Percentiles rank a stretch among this genome's conserved stretches.
phyloP scores from a whole-genome alignment of 2,329 filamentous ascomycete genomes.

The Aspergillus sp. region DNA sequence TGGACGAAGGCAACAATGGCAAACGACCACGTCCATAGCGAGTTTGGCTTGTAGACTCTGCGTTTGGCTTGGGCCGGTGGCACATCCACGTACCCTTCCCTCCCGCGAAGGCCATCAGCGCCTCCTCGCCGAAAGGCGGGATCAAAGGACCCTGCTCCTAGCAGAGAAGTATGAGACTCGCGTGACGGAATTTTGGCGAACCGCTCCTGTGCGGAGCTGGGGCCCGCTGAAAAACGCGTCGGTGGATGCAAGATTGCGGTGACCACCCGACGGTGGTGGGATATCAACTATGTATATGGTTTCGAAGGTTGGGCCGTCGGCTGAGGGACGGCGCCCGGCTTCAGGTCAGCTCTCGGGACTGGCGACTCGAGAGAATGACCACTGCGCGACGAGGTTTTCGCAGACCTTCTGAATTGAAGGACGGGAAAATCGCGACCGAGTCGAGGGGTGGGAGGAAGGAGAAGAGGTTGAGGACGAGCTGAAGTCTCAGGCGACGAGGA shows the following conservation, averaged over 20 bases:
- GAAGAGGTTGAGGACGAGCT: no score
- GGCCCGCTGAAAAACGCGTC: conserved; percentile 14
- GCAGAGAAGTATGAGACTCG: conserved; percentile 49
- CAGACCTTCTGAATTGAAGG: conserved; percentile 5
- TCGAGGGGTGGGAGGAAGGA: background rate
- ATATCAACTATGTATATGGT: no score
- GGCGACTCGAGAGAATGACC: conserved; percentile 2
- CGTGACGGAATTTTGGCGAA: conserved; percentile 47
- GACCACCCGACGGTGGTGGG: conserved; percentile 21
- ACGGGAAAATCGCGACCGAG: background rate
- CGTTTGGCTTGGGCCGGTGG: conserved; percentile 22
- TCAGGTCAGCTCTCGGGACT: conserved; percentile 7
- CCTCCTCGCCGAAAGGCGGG: conserved; percentile 41
- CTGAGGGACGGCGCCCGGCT: conserved; percentile 2
- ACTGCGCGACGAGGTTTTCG: conserved; percentile 3
- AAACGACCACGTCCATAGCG: conserved; percentile 82
- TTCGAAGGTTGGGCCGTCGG: no score
- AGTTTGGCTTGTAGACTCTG: conserved; percentile 68
- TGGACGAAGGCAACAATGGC: conserved; percentile 65
- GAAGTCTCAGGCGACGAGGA: background rate
- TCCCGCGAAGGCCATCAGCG: conserved; percentile 41
- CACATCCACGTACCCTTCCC: conserved; percentile 40
- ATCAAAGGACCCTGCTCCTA: conserved; percentile 49
- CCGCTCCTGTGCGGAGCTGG: conserved; percentile 33
- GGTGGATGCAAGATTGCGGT: conserved; percentile 25